Percentiles rank a stretch among this genome's conserved stretches.
These are phyloP conservation scores for Microdochium bolleyi DNA, from an alignment of 2,329 filamentous ascomycete species.

Conservation along the genomic window DNA sequence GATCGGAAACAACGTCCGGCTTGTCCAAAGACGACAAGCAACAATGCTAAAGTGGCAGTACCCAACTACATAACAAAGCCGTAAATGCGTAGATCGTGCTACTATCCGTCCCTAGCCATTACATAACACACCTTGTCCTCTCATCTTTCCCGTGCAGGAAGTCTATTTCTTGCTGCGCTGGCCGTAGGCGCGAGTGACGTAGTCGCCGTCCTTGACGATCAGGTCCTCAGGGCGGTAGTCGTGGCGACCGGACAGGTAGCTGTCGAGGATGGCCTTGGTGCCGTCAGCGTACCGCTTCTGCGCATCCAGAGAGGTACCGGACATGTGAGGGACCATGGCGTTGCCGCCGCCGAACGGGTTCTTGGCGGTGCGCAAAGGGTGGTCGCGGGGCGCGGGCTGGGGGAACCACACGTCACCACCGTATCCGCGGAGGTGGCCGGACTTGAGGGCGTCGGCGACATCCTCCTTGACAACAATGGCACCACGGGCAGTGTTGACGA, in stretches of 20 bases:
- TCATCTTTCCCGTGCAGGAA: neutral
- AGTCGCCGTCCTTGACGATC: slow-evolving; percentile 84
- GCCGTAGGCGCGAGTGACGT: slow-evolving; percentile 90
- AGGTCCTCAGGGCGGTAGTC: slow-evolving; percentile 89
- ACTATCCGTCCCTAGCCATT: neutral
- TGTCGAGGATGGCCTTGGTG: slow-evolving; percentile 82
- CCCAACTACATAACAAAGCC: neutral
- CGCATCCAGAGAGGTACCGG: slow-evolving; percentile 94
- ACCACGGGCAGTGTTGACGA: slow-evolving; percentile 97
- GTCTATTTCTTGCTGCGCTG: slow-evolving; percentile 48
- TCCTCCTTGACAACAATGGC: slow-evolving; percentile 99
- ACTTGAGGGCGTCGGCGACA: slow-evolving; percentile 86
- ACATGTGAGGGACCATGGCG: slow-evolving; percentile 99
- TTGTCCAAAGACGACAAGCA: neutral
- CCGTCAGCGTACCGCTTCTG: slow-evolving; percentile 87
- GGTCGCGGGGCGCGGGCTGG: slow-evolving; percentile 89
- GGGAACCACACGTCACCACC: slow-evolving; percentile 94
- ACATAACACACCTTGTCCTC: slow-evolving; percentile 3
- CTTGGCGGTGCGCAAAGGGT: slow-evolving; percentile 85
- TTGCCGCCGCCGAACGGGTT: slow-evolving; percentile 96
- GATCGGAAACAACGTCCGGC: neutral
- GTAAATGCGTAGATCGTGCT: neutral
- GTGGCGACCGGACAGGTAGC: slow-evolving; percentile 78
- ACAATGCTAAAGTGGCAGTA: neutral
- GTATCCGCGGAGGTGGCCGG: slow-evolving; percentile 84